These are phyloP conservation scores for Herpotrichia juniperi DNA, from an alignment of 2,329 filamentous ascomycete genomes.

Conservation along the genomic window DNA sequence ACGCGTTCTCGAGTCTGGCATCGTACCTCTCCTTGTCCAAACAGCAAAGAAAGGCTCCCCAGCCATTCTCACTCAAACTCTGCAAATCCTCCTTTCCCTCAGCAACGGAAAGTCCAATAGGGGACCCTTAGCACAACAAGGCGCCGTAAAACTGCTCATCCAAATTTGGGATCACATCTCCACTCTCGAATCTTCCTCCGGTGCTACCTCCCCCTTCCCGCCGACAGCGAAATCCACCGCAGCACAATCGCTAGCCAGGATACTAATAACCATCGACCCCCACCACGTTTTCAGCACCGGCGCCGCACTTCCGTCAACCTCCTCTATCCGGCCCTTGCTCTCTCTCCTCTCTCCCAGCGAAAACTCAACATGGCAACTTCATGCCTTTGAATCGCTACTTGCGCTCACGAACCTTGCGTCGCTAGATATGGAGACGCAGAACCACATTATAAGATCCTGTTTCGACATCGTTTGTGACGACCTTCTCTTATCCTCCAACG, in stretches of 20 bases:
- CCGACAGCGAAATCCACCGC: conserved; percentile 58
- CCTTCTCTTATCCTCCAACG: conserved; percentile 76
- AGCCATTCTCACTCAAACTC: conserved; percentile 73
- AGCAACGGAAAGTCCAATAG: conserved; percentile 76
- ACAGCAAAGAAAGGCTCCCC: conserved; percentile 75
- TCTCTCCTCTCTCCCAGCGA: conserved; percentile 72
- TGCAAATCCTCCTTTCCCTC: conserved; percentile 78
- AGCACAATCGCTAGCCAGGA: conserved; percentile 81
- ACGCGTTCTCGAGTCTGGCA: conserved; percentile 76
- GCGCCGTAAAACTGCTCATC: conserved; percentile 85
- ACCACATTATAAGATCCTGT: conserved; percentile 72
- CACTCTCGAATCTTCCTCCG: conserved; percentile 51
- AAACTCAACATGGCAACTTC: conserved; percentile 71
- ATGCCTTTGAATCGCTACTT: conserved; percentile 87
- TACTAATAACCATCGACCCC: conserved; percentile 86
- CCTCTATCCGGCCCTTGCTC: conserved; percentile 82
- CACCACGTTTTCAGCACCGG: conserved; percentile 81
- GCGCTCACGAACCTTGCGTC: conserved; percentile 94
- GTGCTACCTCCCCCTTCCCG: conserved; percentile 38
- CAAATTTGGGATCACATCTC: conserved; percentile 68
- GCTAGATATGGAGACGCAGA: conserved; percentile 66
- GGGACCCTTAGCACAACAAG: conserved; percentile 86
- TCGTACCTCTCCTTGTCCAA: conserved; percentile 77
- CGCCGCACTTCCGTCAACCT: conserved; percentile 71
- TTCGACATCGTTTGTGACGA: conserved; percentile 80